Percentiles rank a stretch among this genome's conserved stretches.
These are phyloP conservation scores for Geotrichum phurueaensis DNA, from an alignment of 1,139 yeast species.

Conservation along the genomic window DNA sequence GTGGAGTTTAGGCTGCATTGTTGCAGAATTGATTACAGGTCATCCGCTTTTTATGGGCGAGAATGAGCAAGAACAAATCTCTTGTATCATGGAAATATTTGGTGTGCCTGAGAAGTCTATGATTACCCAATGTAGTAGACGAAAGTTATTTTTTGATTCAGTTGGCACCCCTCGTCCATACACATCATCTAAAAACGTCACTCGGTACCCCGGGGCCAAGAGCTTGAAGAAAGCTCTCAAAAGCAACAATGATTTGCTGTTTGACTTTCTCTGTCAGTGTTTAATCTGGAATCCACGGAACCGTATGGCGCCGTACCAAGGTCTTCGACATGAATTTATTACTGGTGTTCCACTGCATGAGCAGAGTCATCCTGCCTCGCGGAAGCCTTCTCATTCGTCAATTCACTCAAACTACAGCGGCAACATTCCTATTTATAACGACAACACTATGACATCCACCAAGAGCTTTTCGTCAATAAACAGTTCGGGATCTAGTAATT, in stretches of 20 bases:
- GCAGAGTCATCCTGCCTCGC: neutral
- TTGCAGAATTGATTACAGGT: slow-evolving; percentile 63
- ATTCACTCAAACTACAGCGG: slow-evolving; percentile 97
- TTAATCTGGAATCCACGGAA: slow-evolving; percentile 53
- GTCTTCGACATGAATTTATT: slow-evolving; percentile 42
- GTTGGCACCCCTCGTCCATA: slow-evolving; percentile 39
- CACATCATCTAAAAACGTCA: slow-evolving; percentile 33
- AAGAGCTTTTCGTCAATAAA: neutral
- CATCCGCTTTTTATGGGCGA: slow-evolving; percentile 64
- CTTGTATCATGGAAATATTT: slow-evolving; percentile 51
- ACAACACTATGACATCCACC: slow-evolving; percentile 1
- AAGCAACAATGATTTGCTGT: slow-evolving; percentile 33
- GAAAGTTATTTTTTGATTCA: slow-evolving; percentile 39
- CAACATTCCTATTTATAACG: slow-evolving; percentile 73
- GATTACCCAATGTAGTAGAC: slow-evolving; percentile 37
- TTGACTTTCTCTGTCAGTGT: slow-evolving; percentile 35
- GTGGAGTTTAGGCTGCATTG: slow-evolving; percentile 73
- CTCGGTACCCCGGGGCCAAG: slow-evolving; percentile 33
- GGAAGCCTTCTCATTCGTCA: slow-evolving; percentile 48
- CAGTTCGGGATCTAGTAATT: neutral
- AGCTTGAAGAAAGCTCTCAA: slow-evolving; percentile 28
- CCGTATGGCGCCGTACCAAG: slow-evolving; percentile 42
- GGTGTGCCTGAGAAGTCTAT: slow-evolving; percentile 52
- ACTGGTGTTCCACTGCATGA: slow-evolving; percentile 23
- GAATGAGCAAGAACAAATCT: slow-evolving; percentile 61